Evolutionary conservation across 2,329 filamentous ascomycete genomes (phyloP).

Genomic region (Aureobasidium sp.): DNA sequence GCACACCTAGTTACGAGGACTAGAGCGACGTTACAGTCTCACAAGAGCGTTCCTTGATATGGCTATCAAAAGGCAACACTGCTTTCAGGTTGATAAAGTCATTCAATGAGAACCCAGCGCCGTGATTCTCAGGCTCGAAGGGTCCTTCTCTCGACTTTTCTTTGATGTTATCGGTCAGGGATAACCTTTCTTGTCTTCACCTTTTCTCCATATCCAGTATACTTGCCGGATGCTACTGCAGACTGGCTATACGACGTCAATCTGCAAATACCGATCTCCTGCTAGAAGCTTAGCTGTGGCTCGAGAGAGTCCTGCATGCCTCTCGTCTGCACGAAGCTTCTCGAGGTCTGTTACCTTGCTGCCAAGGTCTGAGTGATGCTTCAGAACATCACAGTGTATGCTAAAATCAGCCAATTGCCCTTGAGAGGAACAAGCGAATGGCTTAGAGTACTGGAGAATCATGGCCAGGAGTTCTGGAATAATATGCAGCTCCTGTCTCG

Average conservation of each 20-base stretch:
- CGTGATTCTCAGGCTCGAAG: background rate
- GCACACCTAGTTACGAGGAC: background rate
- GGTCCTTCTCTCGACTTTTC: background rate
- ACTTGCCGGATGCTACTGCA: background rate
- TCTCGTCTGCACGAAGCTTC: background rate
- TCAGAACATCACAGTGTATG: background rate
- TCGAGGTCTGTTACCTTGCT: background rate
- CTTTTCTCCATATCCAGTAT: too few species aligned
- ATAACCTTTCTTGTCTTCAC: too few species aligned
- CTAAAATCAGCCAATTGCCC: background rate
- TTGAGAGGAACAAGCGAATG: background rate
- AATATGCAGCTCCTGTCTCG: background rate
- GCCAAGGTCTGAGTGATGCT: background rate
- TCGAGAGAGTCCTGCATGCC: background rate
- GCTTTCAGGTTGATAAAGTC: background rate
- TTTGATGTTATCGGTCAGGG: too few species aligned
- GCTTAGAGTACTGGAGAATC: background rate
- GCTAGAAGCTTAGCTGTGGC: background rate
- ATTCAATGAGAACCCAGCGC: background rate
- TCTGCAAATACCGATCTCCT: background rate
- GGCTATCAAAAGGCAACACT: background rate
- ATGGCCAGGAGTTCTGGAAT: background rate
- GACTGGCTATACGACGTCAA: background rate
- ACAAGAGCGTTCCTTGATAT: background rate
- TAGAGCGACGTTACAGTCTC: background rate